Percentiles rank a stretch among this genome's conserved stretches.
Conservation (phyloP, 768 basidiomycete genomes). For the Mycena latifolia region DNA sequence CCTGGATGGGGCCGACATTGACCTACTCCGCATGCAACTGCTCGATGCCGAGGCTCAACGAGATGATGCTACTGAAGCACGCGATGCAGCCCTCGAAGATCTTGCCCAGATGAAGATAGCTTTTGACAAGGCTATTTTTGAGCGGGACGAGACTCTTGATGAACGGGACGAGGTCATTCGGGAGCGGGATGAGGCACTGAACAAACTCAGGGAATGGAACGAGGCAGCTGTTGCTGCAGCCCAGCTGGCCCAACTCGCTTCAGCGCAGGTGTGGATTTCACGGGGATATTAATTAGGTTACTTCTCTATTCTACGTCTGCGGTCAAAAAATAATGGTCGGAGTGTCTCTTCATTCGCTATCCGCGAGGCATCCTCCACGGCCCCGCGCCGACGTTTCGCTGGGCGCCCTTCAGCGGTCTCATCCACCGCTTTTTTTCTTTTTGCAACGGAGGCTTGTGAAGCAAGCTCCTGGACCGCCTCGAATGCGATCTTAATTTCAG, state of each 20-base stretch:
- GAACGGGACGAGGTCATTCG: neutral
- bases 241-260: neutral
- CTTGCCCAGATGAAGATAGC: neutral
- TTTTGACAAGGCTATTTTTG: neutral
- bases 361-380: constrained; percentile 1
- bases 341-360: constrained; percentile 1
- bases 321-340: constrained; percentile 8
- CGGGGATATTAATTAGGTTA: neutral
- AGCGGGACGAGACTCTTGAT: neutral
- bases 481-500: neutral
- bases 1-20: neutral
- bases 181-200: neutral
- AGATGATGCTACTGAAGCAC: neutral
- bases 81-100: neutral
- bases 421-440: neutral
- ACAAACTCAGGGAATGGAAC: neutral
- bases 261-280: neutral
- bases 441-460: neutral
- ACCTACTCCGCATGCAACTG: neutral
- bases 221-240: neutral
- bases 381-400: constrained; percentile 2
- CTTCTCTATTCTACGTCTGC: neutral
- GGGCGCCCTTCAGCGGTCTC: neutral
- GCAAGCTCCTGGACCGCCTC: neutral
- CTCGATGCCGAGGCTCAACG: neutral